Evolutionary conservation across 2,329 filamentous ascomycete species (phyloP).

Genomic region (Ustulina deusta): DNA sequence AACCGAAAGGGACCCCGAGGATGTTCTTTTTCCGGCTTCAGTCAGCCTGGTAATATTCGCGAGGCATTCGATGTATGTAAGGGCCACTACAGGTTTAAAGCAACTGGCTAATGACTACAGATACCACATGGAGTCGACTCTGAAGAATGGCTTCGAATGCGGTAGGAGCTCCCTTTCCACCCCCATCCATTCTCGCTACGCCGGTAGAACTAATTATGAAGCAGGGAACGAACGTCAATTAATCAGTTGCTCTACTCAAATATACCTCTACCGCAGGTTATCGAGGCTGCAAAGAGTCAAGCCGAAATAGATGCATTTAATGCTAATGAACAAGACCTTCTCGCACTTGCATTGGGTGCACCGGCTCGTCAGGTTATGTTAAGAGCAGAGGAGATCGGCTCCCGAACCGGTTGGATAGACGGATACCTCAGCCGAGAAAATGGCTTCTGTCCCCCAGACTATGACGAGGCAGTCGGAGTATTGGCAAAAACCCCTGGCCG

Average conservation of each 20-base stretch:
- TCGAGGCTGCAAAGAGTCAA: slow-evolving; percentile 55
- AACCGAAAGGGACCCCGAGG: slow-evolving; percentile 52
- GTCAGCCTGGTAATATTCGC: slow-evolving; percentile 52
- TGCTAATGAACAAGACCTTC: slow-evolving; percentile 60
- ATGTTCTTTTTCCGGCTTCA: slow-evolving; percentile 53
- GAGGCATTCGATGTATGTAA: slow-evolving; percentile 49
- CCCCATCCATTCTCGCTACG: background rate
- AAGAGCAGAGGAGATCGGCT: slow-evolving; percentile 64
- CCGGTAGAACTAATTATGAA: slow-evolving; percentile 17
- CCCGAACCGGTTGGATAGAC: slow-evolving; percentile 64
- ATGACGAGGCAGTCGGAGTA: slow-evolving; percentile 61
- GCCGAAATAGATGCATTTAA: slow-evolving; percentile 57
- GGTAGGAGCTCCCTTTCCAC: slow-evolving; percentile 44
- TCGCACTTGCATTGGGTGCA: slow-evolving; percentile 65
- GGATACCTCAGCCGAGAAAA: slow-evolving; percentile 64
- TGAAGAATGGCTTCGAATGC: slow-evolving; percentile 60
- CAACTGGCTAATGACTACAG: slow-evolving; percentile 47
- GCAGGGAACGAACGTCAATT: slow-evolving; percentile 60
- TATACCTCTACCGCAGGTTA: slow-evolving; percentile 56
- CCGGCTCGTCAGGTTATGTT: slow-evolving; percentile 66
- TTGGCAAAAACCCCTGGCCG: slow-evolving; percentile 61
- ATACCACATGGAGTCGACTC: slow-evolving; percentile 60
- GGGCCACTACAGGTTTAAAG: background rate
- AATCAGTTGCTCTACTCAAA: slow-evolving; percentile 62
- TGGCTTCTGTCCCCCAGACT: slow-evolving; percentile 64